Conservation (phyloP, 2,329 filamentous ascomycete species). For the Graphilbum fragrans region DNA sequence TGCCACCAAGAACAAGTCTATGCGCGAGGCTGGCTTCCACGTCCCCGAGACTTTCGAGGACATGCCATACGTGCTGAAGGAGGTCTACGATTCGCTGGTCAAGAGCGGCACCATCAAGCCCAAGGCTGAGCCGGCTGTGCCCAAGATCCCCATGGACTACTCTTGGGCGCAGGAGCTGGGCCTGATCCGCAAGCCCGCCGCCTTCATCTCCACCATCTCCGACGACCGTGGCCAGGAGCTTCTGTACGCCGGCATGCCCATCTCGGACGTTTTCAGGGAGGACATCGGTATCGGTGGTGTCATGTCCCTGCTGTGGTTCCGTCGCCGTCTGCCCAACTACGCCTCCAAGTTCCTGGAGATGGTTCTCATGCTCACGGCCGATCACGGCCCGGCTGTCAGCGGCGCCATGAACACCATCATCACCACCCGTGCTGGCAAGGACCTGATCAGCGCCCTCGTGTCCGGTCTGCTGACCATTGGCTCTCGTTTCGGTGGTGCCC, state of each 20-base stretch:
- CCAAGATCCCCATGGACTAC: constrained; percentile 99
- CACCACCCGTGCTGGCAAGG: constrained; percentile 97
- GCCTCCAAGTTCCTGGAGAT: constrained; percentile 99
- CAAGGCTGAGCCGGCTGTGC: constrained; percentile 77
- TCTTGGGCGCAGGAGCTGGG: constrained; percentile 98
- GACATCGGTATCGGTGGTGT: constrained; percentile 99
- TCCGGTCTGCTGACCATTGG: constrained; percentile 96
- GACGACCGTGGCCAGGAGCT: constrained; percentile 99
- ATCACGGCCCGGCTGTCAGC: constrained; percentile 96
- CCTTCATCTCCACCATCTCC: constrained; percentile 99
- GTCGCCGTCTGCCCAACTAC: constrained; percentile 87
- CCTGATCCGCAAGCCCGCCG: constrained; percentile 97
- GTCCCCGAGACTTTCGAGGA: constrained; percentile 97
- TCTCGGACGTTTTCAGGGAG: constrained; percentile 98
- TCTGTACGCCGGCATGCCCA: constrained; percentile 97
- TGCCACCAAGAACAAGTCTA: constrained; percentile 89
- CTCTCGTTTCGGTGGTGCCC: constrained; percentile 94
- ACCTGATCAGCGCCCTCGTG: constrained; percentile 89
- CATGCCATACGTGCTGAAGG: constrained; percentile 62
- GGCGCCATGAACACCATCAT: constrained; percentile 99
- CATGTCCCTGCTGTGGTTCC: constrained; percentile 99
- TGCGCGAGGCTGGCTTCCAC: constrained; percentile 88
- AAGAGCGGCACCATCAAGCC: constrained; percentile 75
- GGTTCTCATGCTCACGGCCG: constrained; percentile 99
- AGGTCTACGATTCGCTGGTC: constrained; percentile 83